Evolutionary conservation across 2,329 filamentous ascomycete genomes (phyloP), one percentile per base, ranked within the genome.

Genomic region (Fusarium falciforme): DNA sequence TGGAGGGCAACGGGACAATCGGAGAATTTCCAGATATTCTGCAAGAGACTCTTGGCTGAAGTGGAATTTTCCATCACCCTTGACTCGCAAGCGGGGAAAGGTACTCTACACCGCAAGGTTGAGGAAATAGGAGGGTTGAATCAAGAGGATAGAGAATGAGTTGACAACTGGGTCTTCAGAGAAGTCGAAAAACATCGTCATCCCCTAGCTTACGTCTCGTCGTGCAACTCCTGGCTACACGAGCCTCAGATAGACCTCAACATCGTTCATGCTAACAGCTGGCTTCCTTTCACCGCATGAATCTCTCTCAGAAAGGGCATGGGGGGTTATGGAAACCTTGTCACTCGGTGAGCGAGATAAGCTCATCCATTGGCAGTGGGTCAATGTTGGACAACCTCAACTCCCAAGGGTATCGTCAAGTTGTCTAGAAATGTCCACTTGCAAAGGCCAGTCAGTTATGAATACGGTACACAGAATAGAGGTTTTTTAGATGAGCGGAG

Each of bases 281-380:
- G 52, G n/a, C 29, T 35, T 57, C 52, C 27, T 57, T 35, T 59
- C 57, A 59, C 57, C 22, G 35, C 57, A 40, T 40, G 57, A 17
- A n/a, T 59, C 55, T 22, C 54, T 64, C 47, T 54, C 47, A 14
- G 27, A 54, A 29, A 54, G n/a, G 27, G 17, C 20, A 35, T 38
- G 22, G 61, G 61, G 33, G 22, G 33, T 61, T 60, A 35, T 52
- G 10, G n/a, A 33, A 49, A 62, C 60, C 42, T 22, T 68, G 52
- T 54, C 64, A 44, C 29, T 44, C 36, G 44, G 38, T 42, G 58
- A 71, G 60, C 63, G 68, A 73, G 68, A 73, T 69, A 71, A 71
- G 68, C 60, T 63, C 61, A 36, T 52, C 61, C 57, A 52, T 54
- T 47, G 58, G 59, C 52, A 54, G 67, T 70, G 60, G 66, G 69